phyloP scores from a whole-genome alignment of 2,329 filamentous ascomycete genomes.

The Capronia coronata region DNA sequence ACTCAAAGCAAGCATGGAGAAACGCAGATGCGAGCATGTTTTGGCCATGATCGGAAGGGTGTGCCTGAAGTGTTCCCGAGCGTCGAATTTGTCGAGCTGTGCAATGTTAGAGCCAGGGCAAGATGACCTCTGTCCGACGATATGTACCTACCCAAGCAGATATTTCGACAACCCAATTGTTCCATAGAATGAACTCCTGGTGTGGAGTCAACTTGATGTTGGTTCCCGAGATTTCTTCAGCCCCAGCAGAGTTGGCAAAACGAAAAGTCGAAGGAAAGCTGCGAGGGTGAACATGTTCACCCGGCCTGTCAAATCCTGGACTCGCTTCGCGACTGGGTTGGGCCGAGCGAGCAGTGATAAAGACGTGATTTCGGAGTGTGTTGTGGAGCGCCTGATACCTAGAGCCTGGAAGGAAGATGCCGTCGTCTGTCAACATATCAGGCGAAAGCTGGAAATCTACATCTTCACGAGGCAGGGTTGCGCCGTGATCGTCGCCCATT shows the following conservation, averaged over 20 bases:
- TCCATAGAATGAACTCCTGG: constrained; percentile 32
- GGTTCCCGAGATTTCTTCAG: constrained; percentile 18
- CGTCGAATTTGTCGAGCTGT: constrained; percentile 50
- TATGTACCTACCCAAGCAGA: constrained; percentile 30
- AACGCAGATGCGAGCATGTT: constrained; percentile 37
- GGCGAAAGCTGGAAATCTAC: constrained; percentile 22
- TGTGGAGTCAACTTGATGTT: constrained; percentile 30
- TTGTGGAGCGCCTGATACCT: constrained; percentile 45
- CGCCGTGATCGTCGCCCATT: too few species aligned
- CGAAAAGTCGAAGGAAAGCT: constrained; percentile 10
- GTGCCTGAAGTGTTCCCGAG: constrained; percentile 44
- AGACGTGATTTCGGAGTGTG: constrained; percentile 41
- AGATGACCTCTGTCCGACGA: not conserved
- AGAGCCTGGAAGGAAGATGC: constrained; percentile 44
- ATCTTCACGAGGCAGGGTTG: constrained; percentile 34
- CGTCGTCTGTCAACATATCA: constrained; percentile 39
- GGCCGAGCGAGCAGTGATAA: constrained; percentile 41
- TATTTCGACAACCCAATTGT: constrained; percentile 33
- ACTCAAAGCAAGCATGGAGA: constrained; percentile 50
- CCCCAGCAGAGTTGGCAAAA: constrained; percentile 9
- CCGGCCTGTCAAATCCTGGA: constrained; percentile 4
- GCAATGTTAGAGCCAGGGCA: not conserved
- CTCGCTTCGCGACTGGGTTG: constrained; percentile 33
- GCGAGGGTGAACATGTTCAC: not conserved
- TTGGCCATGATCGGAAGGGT: constrained; percentile 45